Evolutionary conservation across 352 stramenopile genomes (phyloP), one percentile per base, ranked within the genome.

Genomic region (Pythium volutum): DNA sequence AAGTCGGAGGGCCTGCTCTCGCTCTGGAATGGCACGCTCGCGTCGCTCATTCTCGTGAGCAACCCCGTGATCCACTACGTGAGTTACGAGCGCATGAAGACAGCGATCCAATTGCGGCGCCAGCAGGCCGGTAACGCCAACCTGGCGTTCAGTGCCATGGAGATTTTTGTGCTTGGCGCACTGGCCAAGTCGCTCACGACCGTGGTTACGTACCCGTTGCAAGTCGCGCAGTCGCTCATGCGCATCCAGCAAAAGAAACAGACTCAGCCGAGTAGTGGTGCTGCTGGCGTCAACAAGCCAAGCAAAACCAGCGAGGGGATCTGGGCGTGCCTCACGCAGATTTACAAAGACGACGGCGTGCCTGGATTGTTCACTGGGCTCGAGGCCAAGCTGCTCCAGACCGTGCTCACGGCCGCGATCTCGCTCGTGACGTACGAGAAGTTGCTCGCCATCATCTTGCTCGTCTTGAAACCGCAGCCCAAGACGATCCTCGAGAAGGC

Each of bases 1-100:
- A 64, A 64, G 10, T 81, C 78, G 23, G 89, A 97, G 57, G 95
- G 95, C 5, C 45, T 95, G 9, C 48, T 67, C 16, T 89, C 88
- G 57, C 82, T 98, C 46, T 98, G 93, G 93, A 94, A 90, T 55
- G 93, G 93, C 33, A 97, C 91, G 26, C 58, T 84, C 25, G 84
- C 91, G 26, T 98, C 91, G 39, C 65, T 98, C 20, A 78, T 98
- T 3, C 80, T 98, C 12, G 93, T 98, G 47, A 96, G 86, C 18
- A 98, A 98, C 75, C 95, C 95, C 8, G 89, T 97, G 54, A 98
- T 98, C 63, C 93, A 98, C 77, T 97, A 97, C 69, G 88, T 98
- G 58, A 87, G 87, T 45, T 98, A 98, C 77, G 95, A 98, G 66
- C 81, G 89, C 45, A 84, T 98, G 67, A 97, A 97, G 70, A 74